Conservation (phyloP, 805 yeast genomes). For the Zygosaccharomyces bisporus region DNA sequence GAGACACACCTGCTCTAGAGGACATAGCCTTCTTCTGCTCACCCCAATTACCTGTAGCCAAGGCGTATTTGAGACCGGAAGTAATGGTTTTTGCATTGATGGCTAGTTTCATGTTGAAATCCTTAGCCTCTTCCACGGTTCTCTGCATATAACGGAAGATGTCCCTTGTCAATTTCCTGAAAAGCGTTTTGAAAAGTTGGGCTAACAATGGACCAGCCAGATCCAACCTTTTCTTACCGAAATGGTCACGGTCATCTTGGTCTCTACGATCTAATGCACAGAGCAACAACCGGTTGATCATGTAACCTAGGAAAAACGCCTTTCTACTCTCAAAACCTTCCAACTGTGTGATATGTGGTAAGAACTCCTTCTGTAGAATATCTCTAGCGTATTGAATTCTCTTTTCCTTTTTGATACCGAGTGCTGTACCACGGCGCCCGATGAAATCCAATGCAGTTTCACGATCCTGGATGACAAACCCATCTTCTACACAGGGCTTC, state of each 20-base stretch:
- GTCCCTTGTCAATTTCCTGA: conserved; percentile 92
- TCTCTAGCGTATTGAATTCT: conserved; percentile 98
- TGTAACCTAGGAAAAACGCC: conserved; percentile 95
- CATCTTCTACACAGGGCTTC: conserved; percentile 99
- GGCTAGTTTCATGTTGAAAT: conserved; percentile 92
- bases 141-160: conserved; percentile 98
- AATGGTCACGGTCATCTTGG: conserved; percentile 99
- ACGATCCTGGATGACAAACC: conserved; percentile 95
- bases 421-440: conserved; percentile 96
- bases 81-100: conserved; percentile 96
- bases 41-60: conserved; percentile 99
- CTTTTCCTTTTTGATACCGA: conserved; percentile 94
- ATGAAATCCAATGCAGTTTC: conserved; percentile 97
- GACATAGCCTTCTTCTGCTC: conserved; percentile 99
- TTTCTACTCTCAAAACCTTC: conserved; percentile 96
- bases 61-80: conserved; percentile 92
- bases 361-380: conserved; percentile 89
- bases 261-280: conserved; percentile 97
- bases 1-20: conserved; percentile 98
- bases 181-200: conserved; percentile 87
- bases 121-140: conserved; percentile 97
- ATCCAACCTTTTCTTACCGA: conserved; percentile 97
- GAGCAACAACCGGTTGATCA: conserved; percentile 90
- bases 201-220: conserved; percentile 98
- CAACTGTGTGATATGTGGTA: conserved; percentile 96